Evolutionary conservation across 169 alveolate genomes (phyloP).

Genomic region (Eimeria necatrix): DNA sequence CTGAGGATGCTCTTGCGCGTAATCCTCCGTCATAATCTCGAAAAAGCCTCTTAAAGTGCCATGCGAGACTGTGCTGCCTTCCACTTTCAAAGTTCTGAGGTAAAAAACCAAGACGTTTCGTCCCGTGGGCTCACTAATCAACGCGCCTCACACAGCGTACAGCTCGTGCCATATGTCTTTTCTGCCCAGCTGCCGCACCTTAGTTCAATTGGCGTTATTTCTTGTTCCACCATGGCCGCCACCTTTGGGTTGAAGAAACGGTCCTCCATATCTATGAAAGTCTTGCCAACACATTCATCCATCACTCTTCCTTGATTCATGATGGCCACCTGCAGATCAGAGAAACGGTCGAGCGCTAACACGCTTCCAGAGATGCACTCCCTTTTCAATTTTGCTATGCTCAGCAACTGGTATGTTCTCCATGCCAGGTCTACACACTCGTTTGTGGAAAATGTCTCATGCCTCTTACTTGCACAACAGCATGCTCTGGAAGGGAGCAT

Average conservation of each 20-base stretch:
- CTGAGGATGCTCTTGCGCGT: conserved; percentile 91
- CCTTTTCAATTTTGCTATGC: neutral
- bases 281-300: conserved; percentile 93
- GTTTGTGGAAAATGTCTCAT: neutral
- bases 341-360: neutral
- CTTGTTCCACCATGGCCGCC: conserved; percentile 89
- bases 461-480: conserved; percentile 88
- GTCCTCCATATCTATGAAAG: conserved; percentile 93
- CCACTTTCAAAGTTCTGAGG: conserved; percentile 85
- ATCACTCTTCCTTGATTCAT: conserved; percentile 91
- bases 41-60: conserved; percentile 93
- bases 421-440: neutral
- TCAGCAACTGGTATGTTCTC: neutral
- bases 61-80: conserved; percentile 90
- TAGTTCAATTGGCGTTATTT: conserved; percentile 89
- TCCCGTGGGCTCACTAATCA: neutral
- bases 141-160: neutral
- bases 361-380: neutral
- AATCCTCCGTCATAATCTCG: conserved; percentile 90
- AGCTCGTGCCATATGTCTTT: neutral
- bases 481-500: conserved; percentile 93
- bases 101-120: neutral
- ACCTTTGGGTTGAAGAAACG: conserved; percentile 91
- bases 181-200: conserved; percentile 67
- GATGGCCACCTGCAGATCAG: conserved; percentile 81